Conservation (phyloP, 208 protist species). For the Vickermania ingenoplastis region DNA sequence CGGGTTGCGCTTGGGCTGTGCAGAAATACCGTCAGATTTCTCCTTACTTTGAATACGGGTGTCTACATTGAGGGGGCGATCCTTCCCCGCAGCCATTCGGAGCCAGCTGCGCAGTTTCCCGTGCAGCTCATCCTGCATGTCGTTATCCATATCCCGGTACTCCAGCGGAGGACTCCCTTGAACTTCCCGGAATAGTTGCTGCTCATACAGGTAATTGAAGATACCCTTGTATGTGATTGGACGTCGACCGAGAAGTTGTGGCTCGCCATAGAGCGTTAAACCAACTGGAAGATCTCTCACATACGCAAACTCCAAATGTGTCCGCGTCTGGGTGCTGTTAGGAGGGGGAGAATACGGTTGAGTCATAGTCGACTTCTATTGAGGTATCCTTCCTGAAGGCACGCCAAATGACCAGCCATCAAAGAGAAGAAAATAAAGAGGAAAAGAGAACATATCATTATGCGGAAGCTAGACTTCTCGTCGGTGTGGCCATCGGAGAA, state of each 20-base stretch:
- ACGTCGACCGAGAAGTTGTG: constrained; percentile 12
- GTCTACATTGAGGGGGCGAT: not conserved
- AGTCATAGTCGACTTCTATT: too few relatives aligned
- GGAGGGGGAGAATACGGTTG: not conserved
- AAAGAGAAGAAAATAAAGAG: too few relatives aligned
- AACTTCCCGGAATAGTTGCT: not conserved
- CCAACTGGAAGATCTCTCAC: constrained; percentile 15
- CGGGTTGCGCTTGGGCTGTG: not conserved
- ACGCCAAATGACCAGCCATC: too few relatives aligned
- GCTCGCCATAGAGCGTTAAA: constrained; percentile 12
- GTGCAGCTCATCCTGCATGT: constrained; percentile 3
- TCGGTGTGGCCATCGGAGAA: too few relatives aligned
- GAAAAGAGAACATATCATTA: too few relatives aligned
- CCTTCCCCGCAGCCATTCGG: constrained; percentile 1
- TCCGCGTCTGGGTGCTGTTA: not conserved
- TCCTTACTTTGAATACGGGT: not conserved
- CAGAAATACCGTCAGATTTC: not conserved
- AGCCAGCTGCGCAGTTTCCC: not conserved
- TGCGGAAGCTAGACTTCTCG: too few relatives aligned
- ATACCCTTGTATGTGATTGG: constrained; percentile 11
- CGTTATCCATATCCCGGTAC: not conserved
- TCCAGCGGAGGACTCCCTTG: constrained; percentile 4
- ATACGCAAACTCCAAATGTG: constrained; percentile 15
- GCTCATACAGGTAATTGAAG: constrained; percentile 8
- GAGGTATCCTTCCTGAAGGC: too few relatives aligned